Evolutionary conservation across 2,329 filamentous ascomycete genomes (phyloP).

Genomic region (Colletotrichum cereale): DNA sequence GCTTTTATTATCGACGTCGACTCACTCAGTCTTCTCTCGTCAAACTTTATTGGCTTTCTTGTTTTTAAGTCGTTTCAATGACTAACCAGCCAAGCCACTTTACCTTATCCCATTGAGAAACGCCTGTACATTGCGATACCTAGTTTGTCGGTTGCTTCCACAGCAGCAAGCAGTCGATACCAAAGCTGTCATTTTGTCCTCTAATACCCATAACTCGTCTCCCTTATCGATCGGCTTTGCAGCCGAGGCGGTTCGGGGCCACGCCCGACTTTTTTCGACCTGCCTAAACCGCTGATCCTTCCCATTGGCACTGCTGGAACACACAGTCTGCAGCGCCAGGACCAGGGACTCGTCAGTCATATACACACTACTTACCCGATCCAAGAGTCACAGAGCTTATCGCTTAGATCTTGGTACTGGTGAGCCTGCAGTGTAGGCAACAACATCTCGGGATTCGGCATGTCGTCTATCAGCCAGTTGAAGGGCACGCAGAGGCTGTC

Average conservation of each 20-base stretch:
- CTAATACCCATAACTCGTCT: conserved; percentile 23
- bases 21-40: neutral
- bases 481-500: conserved; percentile 20
- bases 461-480: conserved; percentile 18
- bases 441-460: conserved; percentile 21
- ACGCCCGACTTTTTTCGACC: conserved; percentile 28
- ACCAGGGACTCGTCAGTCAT: conserved; percentile 29
- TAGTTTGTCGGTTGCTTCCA: conserved; percentile 4
- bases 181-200: conserved; percentile 8
- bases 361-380: conserved; percentile 30
- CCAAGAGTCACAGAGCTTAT: conserved; percentile 31
- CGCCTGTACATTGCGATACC: neutral
- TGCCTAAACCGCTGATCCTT: conserved; percentile 26
- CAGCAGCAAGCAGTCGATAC: neutral
- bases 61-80: neutral
- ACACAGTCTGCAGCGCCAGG: conserved; percentile 27
- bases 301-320: conserved; percentile 18
- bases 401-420: conserved; percentile 25
- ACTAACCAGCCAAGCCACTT: neutral
- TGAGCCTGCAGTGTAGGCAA: conserved; percentile 3
- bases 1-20: neutral
- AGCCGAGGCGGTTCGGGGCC: conserved; percentile 31
- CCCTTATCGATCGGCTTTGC: conserved; percentile 36
- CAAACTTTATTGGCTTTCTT: conserved; percentile 1
- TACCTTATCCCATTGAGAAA: neutral